These are phyloP conservation scores for Phialophora macrospora DNA, from an alignment of 2,329 filamentous ascomycete species.

Conservation along the genomic window DNA sequence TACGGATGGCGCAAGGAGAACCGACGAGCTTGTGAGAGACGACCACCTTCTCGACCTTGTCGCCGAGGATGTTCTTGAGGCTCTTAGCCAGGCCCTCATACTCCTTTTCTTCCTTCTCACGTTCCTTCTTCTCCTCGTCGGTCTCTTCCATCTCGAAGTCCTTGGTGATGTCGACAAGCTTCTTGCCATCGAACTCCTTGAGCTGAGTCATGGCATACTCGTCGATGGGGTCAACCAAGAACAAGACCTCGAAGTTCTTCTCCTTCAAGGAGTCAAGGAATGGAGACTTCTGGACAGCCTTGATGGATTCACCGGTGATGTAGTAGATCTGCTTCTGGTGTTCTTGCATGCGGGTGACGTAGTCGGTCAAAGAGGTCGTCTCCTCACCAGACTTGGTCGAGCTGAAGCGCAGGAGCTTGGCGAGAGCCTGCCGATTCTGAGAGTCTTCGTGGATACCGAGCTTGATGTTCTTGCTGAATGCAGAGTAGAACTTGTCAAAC, in stretches of 20 bases:
- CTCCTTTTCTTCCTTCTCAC: constrained; percentile 98
- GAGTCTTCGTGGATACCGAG: constrained; percentile 99
- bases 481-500: constrained; percentile 99
- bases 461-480: constrained; percentile 99
- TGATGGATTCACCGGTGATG: constrained; percentile 99
- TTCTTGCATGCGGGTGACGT: constrained; percentile 98
- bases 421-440: constrained; percentile 89
- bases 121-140: constrained; percentile 96
- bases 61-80: constrained; percentile 98
- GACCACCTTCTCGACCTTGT: constrained; percentile 99
- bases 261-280: constrained; percentile 99
- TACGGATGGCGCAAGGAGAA: constrained; percentile 97
- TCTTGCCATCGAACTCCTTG: constrained; percentile 99
- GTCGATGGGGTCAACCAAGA: constrained; percentile 98
- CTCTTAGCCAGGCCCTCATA: constrained; percentile 92
- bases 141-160: constrained; percentile 99
- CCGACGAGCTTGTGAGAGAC: constrained; percentile 96
- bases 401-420: constrained; percentile 98
- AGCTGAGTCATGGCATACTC: constrained; percentile 99
- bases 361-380: constrained; percentile 91
- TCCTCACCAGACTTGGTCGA: constrained; percentile 99
- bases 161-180: constrained; percentile 99
- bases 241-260: constrained; percentile 99
- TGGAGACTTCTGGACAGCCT: constrained; percentile 96
- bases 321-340: constrained; percentile 99